Evolutionary conservation across 352 stramenopile genomes (phyloP).

Genomic region (Pythium monospermum): DNA sequence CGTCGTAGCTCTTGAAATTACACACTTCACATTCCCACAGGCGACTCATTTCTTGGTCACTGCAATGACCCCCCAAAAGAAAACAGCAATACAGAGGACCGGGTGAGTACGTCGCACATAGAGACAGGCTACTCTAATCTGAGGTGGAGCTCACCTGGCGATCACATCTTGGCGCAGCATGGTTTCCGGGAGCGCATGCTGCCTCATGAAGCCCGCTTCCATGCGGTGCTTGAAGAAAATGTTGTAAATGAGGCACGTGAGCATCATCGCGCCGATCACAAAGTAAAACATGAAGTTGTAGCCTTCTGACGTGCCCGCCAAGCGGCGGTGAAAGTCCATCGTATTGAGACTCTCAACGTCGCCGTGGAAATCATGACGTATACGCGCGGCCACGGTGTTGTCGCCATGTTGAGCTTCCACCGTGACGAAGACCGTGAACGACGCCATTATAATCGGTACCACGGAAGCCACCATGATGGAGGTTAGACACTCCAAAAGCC

Average conservation of each 20-base stretch:
- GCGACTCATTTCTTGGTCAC: constrained; percentile 79
- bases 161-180: constrained; percentile 87
- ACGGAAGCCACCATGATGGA: not conserved
- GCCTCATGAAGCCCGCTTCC: constrained; percentile 62
- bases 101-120: no score
- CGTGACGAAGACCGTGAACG: not conserved
- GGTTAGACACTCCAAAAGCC: not conserved
- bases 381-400: no score
- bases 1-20: constrained; percentile 89
- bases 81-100: no score
- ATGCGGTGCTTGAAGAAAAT: constrained; percentile 86
- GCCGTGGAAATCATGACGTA: no score
- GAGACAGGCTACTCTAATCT: no score
- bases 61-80: constrained; percentile 2
- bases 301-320: constrained; percentile 39
- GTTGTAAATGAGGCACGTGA: constrained; percentile 86
- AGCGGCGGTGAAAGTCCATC: constrained; percentile 12
- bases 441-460: not conserved
- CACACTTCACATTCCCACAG: constrained; percentile 92
- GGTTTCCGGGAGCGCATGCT: constrained; percentile 70
- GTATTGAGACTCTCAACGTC: no score
- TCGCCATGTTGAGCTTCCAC: no score
- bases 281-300: constrained; percentile 91
- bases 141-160: constrained; percentile 47
- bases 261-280: constrained; percentile 82